These are phyloP conservation scores for Biscogniauxia mediterranea DNA, from an alignment of 2,329 filamentous ascomycete genomes.

Conservation along the genomic window DNA sequence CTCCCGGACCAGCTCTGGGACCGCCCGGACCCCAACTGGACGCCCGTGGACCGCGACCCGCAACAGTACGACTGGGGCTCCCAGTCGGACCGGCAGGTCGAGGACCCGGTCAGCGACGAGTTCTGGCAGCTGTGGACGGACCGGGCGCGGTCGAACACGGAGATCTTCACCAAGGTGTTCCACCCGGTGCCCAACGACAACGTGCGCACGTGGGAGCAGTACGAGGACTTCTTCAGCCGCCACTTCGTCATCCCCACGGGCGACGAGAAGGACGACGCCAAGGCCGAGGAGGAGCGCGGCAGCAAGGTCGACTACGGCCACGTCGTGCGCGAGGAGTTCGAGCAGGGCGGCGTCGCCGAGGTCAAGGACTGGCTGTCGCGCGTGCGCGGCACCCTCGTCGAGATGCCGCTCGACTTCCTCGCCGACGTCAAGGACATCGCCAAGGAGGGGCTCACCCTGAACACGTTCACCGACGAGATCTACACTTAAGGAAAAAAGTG, in stretches of 20 bases:
- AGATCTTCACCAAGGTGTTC: constrained; percentile 78
- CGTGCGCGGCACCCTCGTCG: constrained; percentile 70
- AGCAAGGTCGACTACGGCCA: constrained; percentile 74
- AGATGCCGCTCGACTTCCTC: constrained; percentile 90
- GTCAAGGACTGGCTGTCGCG: constrained; percentile 68
- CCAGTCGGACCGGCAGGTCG: constrained; percentile 64
- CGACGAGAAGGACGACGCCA: constrained; percentile 39
- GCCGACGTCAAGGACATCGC: constrained; percentile 81
- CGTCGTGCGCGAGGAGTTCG: constrained; percentile 77
- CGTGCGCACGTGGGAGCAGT: constrained; percentile 70
- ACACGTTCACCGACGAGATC: constrained; percentile 68
- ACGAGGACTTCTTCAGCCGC: constrained; percentile 67
- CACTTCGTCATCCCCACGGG: constrained; percentile 61
- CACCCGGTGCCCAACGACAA: constrained; percentile 70
- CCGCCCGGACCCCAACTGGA: constrained; percentile 69
- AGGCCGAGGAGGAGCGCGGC: constrained; percentile 38
- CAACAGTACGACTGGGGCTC: constrained; percentile 76
- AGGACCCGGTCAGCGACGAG: constrained; percentile 67
- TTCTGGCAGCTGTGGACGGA: constrained; percentile 71
- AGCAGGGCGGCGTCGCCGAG: constrained; percentile 63
- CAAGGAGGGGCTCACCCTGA: constrained; percentile 72
- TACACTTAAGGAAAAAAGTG: constrained; percentile 51
- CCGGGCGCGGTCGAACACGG: constrained; percentile 75
- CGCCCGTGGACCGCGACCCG: constrained; percentile 65
- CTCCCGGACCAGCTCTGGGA: constrained; percentile 72